Evolutionary conservation across 2,329 filamentous ascomycete species (phyloP).

Genomic region (Alternaria novae-zelandiae): DNA sequence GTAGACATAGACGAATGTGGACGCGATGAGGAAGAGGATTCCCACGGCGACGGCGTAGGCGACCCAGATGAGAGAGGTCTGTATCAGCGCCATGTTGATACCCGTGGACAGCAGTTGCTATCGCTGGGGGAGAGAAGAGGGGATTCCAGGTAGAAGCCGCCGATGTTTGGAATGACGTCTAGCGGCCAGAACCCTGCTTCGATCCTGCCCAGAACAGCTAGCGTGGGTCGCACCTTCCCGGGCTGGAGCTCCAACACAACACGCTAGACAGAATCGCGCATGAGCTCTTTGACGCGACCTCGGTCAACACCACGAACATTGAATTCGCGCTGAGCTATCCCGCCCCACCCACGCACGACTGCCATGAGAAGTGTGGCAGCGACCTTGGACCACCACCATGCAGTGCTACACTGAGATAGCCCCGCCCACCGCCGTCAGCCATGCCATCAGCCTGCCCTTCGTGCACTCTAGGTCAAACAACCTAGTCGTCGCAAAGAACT

Average conservation of each 20-base stretch:
- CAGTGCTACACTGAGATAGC: conserved; percentile 97
- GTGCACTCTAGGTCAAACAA: conserved; percentile 78
- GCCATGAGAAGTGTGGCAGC: conserved; percentile 24
- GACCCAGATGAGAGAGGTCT: conserved; percentile 92
- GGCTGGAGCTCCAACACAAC: conserved; percentile 13
- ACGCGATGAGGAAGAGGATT: conserved; percentile 76
- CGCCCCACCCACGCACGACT: background rate
- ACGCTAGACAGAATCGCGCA: conserved; percentile 10
- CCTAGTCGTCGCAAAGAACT: conserved; percentile 89
- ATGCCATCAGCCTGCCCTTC: conserved; percentile 82
- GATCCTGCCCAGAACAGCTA: background rate
- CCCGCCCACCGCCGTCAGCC: conserved; percentile 91
- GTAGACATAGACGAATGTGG: conserved; percentile 89
- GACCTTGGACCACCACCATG: conserved; percentile 60
- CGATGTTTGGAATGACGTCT: background rate
- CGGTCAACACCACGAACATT: conserved; percentile 17
- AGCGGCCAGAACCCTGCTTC: background rate
- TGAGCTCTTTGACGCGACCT: conserved; percentile 25
- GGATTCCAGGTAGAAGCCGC: background rate
- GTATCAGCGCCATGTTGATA: conserved; percentile 71
- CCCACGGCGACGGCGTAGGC: conserved; percentile 84
- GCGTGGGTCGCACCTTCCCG: conserved; percentile 10
- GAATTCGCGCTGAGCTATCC: background rate
- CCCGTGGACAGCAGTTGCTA: background rate
- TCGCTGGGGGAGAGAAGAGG: background rate